These are phyloP conservation scores for Tetracladium setigerum DNA, from an alignment of 495 filamentous ascomycete species.

Conservation along the genomic window DNA sequence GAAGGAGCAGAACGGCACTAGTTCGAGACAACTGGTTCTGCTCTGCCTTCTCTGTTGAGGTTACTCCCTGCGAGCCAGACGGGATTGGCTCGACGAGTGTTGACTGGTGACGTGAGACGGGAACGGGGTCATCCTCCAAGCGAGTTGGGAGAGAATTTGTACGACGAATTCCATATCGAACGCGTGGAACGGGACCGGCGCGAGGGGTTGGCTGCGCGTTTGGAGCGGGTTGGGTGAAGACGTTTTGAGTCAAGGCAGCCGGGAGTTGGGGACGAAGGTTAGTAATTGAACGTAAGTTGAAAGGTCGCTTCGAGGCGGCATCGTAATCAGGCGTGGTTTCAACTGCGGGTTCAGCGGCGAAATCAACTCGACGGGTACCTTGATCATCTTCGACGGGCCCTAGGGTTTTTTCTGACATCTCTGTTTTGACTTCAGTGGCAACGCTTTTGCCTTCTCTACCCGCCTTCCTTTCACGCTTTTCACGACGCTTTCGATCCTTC, in stretches of 20 bases:
- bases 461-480: conserved; percentile 30
- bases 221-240: conserved; percentile 36
- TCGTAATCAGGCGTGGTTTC: conserved; percentile 12
- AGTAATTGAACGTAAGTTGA: conserved; percentile 31
- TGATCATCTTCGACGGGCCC: conserved; percentile 6
- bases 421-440: conserved; percentile 5
- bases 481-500: conserved; percentile 23
- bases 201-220: not conserved
- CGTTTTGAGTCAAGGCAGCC: conserved; percentile 55
- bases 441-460: conserved; percentile 18
- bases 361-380: conserved; percentile 26
- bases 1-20: conserved; percentile 63
- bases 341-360: conserved; percentile 18
- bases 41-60: conserved; percentile 17
- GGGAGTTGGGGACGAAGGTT: conserved; percentile 43
- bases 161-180: conserved; percentile 57
- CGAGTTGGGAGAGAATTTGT: conserved; percentile 73
- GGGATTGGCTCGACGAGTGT: conserved; percentile 30
- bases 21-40: conserved; percentile 63
- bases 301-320: conserved; percentile 30
- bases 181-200: conserved; percentile 41
- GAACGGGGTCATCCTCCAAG: conserved; percentile 39
- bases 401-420: conserved; percentile 10
- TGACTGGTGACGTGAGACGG: not conserved
- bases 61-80: conserved; percentile 26